A percentile compares a stretch with the other conserved stretches of the same genome.
phyloP scores from a whole-genome alignment of 345 rosid species.

The Brassica cretica region DNA sequence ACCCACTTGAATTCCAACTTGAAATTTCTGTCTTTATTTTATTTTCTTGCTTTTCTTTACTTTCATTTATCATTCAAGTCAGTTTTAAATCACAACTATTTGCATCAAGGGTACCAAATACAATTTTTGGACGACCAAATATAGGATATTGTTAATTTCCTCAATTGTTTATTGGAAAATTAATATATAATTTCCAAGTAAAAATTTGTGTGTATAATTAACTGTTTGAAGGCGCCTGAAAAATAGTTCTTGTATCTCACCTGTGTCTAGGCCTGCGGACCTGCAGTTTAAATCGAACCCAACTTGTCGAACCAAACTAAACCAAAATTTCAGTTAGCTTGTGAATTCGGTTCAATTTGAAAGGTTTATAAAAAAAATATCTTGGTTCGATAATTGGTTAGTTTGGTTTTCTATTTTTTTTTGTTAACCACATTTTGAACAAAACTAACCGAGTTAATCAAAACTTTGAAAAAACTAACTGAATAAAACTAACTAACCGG shows the following conservation, averaged over 20 bases:
- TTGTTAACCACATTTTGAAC: no score
- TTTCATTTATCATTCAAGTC: neutral
- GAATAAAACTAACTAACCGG: no score
- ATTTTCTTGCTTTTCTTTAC: constrained; percentile 17
- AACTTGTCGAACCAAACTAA: no score
- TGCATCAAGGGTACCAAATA: constrained; percentile 16
- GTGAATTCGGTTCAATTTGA: no score
- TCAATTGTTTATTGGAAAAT: neutral
- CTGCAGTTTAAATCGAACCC: no score
- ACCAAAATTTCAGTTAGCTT: no score
- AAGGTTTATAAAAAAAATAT: no score
- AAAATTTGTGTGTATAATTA: neutral
- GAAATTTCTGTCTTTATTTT: constrained; percentile 33
- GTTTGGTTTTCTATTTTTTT: no score
- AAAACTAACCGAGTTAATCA: no score
- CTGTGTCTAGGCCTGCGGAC: no score
- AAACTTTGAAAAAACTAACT: no score
- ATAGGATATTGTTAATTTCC: neutral
- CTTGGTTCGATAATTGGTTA: no score
- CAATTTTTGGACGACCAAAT: neutral
- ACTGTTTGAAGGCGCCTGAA: constrained; percentile 15
- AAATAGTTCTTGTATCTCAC: neutral
- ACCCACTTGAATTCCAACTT: constrained; percentile 46
- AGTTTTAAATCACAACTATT: neutral
- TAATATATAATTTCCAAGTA: neutral